Percentiles rank a stretch among this genome's conserved stretches.
These are phyloP conservation scores for Powellomyces hirtus DNA, from an alignment of 192 early-diverging fungal species.

Conservation along the genomic window DNA sequence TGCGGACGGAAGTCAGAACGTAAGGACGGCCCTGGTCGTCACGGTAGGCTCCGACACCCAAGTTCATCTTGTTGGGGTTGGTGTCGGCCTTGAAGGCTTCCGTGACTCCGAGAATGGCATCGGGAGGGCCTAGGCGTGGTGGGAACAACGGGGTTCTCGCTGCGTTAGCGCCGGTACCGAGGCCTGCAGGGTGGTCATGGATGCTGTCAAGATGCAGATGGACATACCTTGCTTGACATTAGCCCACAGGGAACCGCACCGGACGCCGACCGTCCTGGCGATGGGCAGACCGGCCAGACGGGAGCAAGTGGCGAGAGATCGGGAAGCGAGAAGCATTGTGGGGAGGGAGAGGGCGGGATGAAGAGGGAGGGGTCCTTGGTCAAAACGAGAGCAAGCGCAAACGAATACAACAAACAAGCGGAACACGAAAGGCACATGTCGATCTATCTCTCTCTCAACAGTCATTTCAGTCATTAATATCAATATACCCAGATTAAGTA, in stretches of 20 bases:
- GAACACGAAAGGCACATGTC: too few relatives aligned
- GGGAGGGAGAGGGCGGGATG: background rate
- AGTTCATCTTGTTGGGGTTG: conserved; percentile 93
- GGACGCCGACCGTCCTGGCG: background rate
- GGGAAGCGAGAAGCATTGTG: background rate
- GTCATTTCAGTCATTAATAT: too few relatives aligned
- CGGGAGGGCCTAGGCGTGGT: conserved; percentile 45
- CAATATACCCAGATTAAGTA: too few relatives aligned
- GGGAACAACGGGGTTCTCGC: background rate
- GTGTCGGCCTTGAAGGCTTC: conserved; percentile 93
- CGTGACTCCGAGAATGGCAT: conserved; percentile 70
- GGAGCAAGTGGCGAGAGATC: background rate
- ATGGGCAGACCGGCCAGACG: background rate
- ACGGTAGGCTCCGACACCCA: conserved; percentile 97
- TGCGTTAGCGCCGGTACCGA: background rate
- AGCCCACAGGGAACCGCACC: conserved; percentile 26
- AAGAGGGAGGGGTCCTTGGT: too few relatives aligned
- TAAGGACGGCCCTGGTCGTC: conserved; percentile 87
- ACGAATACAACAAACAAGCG: too few relatives aligned
- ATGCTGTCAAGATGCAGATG: background rate
- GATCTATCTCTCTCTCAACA: too few relatives aligned
- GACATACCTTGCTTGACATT: conserved; percentile 34
- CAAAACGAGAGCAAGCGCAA: too few relatives aligned
- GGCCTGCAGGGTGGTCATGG: background rate
- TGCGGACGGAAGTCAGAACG: conserved; percentile 83